Evolutionary conservation across 1,284 basidiomycete species (phyloP), one percentile per base, ranked within the genome.

Genomic region (Ceratobasidium sp.): DNA sequence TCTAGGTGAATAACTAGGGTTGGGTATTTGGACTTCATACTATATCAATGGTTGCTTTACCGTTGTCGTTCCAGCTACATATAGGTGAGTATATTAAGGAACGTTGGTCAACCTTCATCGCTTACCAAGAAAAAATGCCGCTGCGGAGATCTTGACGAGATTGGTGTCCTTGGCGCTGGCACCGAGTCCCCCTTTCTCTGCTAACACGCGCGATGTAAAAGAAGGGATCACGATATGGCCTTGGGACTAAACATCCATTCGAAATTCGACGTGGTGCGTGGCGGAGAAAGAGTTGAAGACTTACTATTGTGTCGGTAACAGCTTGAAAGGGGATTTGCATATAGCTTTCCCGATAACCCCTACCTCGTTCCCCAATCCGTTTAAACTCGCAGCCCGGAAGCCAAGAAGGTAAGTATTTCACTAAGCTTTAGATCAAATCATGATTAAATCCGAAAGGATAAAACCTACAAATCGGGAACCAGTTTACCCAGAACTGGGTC

Each of bases 81-180:
- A 61, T 4, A 13, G 40, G 56, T 71, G 9, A 6, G 28, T 3
- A 26, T 33, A 9, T 10, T 28, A 59, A 46, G 13, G 9, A 17
- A 7, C 17, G 9, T 13, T 48, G 28, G 40, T n/a, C 48, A 26
- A 20, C 2, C 20, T 6, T 38, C 38, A 10, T 48, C 2, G 38
- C 64, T 15, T 13, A 73, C 70, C 70, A 2, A 62, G 13, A 23
- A 61, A 73, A n/a, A 73, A 61, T 3, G 70, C 40, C 9, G 70
- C 70, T 3, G 70, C 70, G 1, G 70, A 42, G 56, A n/a, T 44
- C 28, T 73, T 73, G 59, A 73, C 44, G 3, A 73, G 23, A 50
- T 73, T 59, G 3, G 44, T 28, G 23, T 73, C 59, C 20, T 73
- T 44, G 12, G 7, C 42, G 33, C 42, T 62, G 7, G 44, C 23